Percentiles rank a stretch among this genome's conserved stretches.
These are phyloP conservation scores for Termitomyces heimii DNA, from an alignment of 768 basidiomycete genomes.

Conservation along the genomic window DNA sequence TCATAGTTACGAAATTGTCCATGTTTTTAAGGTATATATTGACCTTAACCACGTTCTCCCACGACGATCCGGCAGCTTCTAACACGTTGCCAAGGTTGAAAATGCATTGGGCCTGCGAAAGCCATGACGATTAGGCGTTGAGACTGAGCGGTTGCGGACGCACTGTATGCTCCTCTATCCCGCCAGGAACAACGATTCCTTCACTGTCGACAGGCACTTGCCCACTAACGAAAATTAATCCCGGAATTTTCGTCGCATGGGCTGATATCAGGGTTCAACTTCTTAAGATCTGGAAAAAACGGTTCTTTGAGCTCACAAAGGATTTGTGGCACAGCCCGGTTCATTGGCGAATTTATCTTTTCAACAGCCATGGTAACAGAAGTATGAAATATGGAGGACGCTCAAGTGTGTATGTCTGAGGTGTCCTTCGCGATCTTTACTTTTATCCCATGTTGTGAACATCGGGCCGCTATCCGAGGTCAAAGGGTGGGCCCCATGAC, in stretches of 20 bases:
- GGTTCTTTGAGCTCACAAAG: constrained; percentile 32
- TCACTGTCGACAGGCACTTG: constrained; percentile 47
- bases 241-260: constrained; percentile 51
- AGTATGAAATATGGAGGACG: background rate
- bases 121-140: background rate
- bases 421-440: background rate
- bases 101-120: constrained; percentile 47
- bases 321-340: constrained; percentile 38
- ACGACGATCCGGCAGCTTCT: constrained; percentile 47
- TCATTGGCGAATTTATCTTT: constrained; percentile 48
- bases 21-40: constrained; percentile 61
- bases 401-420: background rate
- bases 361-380: constrained; percentile 36
- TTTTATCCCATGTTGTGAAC: background rate
- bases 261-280: constrained; percentile 24
- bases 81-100: constrained; percentile 49
- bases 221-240: constrained; percentile 57
- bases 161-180: constrained; percentile 56
- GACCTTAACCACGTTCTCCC: constrained; percentile 52
- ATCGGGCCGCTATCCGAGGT: background rate
- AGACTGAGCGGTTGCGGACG: constrained; percentile 7
- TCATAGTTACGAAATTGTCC: constrained; percentile 51
- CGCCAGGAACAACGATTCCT: constrained; percentile 47
- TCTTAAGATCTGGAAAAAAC: background rate
- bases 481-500: background rate